Evolutionary conservation across 441 rosid species (phyloP).

Genomic region (Raphanus hybrid): DNA sequence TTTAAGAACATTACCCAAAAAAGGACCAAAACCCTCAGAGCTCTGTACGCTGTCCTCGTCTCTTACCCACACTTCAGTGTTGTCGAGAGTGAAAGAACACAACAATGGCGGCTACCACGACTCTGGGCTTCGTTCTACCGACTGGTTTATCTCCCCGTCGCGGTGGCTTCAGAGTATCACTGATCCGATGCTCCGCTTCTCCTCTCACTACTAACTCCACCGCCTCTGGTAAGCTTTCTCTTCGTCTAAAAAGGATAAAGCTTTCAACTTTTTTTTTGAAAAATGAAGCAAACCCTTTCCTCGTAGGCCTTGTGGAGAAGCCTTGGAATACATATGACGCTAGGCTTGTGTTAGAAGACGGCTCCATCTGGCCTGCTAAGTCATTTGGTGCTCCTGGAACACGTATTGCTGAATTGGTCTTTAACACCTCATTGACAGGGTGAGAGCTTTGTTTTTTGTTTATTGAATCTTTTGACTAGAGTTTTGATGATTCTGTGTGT

Average conservation of each 20-base stretch:
- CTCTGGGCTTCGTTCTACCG: slow-evolving; percentile 39
- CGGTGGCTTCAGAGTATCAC: slow-evolving; percentile 38
- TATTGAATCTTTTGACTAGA: neutral
- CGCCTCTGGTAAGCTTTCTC: slow-evolving; percentile 46
- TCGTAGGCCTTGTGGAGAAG: slow-evolving; percentile 55
- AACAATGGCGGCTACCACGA: slow-evolving; percentile 31
- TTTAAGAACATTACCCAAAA: too few relatives aligned
- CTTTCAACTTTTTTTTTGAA: neutral
- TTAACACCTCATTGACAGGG: slow-evolving; percentile 95
- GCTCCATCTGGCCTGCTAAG: slow-evolving; percentile 91
- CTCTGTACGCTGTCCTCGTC: too few relatives aligned
- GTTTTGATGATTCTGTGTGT: neutral
- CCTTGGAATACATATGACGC: slow-evolving; percentile 86
- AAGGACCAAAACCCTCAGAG: too few relatives aligned
- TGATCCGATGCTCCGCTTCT: slow-evolving; percentile 59
- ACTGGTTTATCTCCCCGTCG: slow-evolving; percentile 34
- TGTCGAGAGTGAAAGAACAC: too few relatives aligned
- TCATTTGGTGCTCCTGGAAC: slow-evolving; percentile 95
- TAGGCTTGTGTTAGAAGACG: slow-evolving; percentile 89
- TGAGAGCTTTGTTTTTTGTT: slow-evolving; percentile 26
- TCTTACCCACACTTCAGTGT: too few relatives aligned
- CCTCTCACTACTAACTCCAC: slow-evolving; percentile 45
- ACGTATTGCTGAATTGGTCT: slow-evolving; percentile 92
- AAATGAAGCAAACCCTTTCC: slow-evolving; percentile 24
- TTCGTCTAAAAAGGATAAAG: slow-evolving; percentile 3